phyloP scores from a whole-genome alignment of 345 rosid species.

The Murraya koenigii region DNA sequence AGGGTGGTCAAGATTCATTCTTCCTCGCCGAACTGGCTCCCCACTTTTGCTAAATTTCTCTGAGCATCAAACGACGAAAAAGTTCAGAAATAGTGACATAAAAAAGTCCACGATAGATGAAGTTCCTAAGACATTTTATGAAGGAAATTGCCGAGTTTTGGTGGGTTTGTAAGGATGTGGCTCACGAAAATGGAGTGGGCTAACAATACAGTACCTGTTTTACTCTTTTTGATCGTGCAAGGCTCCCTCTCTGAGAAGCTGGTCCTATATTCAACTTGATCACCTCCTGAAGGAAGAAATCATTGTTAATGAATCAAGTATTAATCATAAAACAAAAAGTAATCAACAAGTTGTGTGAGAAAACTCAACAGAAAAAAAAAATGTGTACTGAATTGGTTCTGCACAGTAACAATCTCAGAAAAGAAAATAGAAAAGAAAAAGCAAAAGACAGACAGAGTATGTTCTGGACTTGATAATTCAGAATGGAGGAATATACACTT shows the following conservation, averaged over 20 bases:
- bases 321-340: neutral
- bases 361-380: neutral
- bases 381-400: neutral
- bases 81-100: neutral
- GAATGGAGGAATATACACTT: constrained; percentile 4
- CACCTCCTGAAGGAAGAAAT: constrained; percentile 45
- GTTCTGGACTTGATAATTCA: neutral
- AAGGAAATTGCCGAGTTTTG: neutral
- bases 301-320: constrained; percentile 6
- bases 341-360: neutral
- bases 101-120: neutral
- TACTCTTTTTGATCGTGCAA: constrained; percentile 75
- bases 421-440: neutral
- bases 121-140: constrained; percentile 3
- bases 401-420: neutral
- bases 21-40: constrained; percentile 65
- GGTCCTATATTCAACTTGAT: constrained; percentile 53
- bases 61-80: constrained; percentile 32
- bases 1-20: constrained; percentile 92
- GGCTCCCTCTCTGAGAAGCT: constrained; percentile 86
- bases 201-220: constrained; percentile 56
- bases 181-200: neutral
- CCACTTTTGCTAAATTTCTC: constrained; percentile 72
- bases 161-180: neutral
- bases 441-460: neutral